A percentile compares a stretch with the other conserved stretches of the same genome.
phyloP scores from a whole-genome alignment of 306 rosid species.

The Castanea crenata region DNA sequence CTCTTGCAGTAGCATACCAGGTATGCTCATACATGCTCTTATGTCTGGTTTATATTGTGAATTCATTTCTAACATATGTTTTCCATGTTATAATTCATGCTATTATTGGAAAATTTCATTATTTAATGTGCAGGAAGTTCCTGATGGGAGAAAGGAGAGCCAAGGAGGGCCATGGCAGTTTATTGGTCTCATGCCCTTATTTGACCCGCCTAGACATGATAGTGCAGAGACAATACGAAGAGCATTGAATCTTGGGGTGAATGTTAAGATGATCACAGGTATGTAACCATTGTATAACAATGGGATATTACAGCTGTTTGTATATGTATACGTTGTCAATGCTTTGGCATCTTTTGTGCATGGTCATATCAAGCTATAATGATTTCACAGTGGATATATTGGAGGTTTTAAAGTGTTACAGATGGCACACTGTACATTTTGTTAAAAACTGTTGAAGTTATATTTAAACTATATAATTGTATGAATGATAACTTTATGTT shows the following conservation, averaged over 20 bases:
- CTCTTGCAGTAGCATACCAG: constrained; percentile 86
- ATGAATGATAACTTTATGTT: background rate
- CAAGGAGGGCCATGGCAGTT: constrained; percentile 79
- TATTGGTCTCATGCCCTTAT: constrained; percentile 70
- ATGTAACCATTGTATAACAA: constrained; percentile 4
- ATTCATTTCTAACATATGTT: background rate
- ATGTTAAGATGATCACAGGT: constrained; percentile 92
- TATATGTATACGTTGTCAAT: background rate
- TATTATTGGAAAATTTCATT: background rate
- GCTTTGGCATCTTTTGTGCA: background rate
- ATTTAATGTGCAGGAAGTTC: constrained; percentile 57
- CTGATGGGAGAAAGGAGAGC: constrained; percentile 75
- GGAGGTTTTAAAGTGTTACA: background rate
- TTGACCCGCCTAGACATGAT: constrained; percentile 90
- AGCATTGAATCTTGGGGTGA: constrained; percentile 83
- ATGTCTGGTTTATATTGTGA: background rate
- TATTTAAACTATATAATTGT: background rate
- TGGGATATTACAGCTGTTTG: background rate
- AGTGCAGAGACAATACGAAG: constrained; percentile 80
- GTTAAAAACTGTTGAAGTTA: background rate
- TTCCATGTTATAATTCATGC: background rate
- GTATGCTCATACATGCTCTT: constrained; percentile 25
- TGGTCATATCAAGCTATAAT: background rate
- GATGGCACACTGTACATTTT: background rate
- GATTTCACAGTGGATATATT: background rate